Evolutionary conservation across 1,284 basidiomycete genomes (phyloP).

Genomic region (Coniferiporia sulphurascens): DNA sequence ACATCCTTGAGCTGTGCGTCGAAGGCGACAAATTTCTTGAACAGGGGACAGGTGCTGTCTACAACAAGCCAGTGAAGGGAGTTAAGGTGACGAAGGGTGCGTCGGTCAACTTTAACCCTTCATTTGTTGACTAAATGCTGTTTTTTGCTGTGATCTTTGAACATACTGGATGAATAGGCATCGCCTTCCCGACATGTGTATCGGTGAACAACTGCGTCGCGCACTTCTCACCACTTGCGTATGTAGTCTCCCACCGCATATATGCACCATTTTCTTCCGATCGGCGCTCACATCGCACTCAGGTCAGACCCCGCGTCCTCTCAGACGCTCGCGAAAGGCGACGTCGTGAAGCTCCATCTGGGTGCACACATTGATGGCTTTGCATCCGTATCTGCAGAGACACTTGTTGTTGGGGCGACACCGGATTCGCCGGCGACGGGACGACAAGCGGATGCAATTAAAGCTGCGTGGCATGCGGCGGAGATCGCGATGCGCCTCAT

Average conservation of each 20-base stretch:
- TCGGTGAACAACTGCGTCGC: constrained; percentile 89
- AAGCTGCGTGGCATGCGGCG: constrained; percentile 90
- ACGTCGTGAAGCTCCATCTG: constrained; percentile 94
- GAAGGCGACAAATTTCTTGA: constrained; percentile 92
- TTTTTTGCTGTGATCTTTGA: not conserved
- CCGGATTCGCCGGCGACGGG: constrained; percentile 75
- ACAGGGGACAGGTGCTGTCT: constrained; percentile 79
- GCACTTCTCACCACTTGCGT: constrained; percentile 79
- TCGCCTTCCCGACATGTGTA: constrained; percentile 91
- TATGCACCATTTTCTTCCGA: constrained; percentile 16
- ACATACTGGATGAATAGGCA: constrained; percentile 45
- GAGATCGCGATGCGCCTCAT: constrained; percentile 86
- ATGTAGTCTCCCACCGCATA: constrained; percentile 27
- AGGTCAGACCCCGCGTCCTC: constrained; percentile 69
- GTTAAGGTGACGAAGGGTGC: constrained; percentile 83
- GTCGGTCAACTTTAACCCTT: constrained; percentile 24
- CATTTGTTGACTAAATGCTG: not conserved
- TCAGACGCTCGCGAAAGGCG: constrained; percentile 74
- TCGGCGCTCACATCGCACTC: constrained; percentile 3
- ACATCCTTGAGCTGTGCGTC: constrained; percentile 85
- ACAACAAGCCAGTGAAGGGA: constrained; percentile 87
- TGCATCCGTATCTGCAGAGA: constrained; percentile 87
- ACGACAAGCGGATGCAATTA: constrained; percentile 83
- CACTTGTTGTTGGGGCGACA: constrained; percentile 79
- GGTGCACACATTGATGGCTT: constrained; percentile 97